Base-by-base conservation (phyloP, 495 filamentous ascomycete genomes). In the Trichocladium uniseriatum region DNA sequence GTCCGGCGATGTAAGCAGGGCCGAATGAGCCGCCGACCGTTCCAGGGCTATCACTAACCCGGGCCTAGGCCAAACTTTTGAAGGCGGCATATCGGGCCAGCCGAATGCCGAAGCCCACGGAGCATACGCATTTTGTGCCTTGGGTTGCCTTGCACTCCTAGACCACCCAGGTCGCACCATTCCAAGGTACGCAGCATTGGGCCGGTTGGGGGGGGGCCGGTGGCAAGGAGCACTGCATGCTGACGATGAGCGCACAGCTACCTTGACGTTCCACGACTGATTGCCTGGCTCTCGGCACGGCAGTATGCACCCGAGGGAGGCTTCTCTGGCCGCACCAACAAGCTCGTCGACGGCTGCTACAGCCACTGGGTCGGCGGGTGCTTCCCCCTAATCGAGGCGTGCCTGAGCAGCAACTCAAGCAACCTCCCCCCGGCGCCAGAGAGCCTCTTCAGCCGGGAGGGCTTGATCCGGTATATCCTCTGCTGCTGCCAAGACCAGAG, bases 291-390 rank as follows among this genome's bases (percentile, higher is more conserved):
- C 18, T 89, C 87, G 31, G 79, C 86, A 31, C 81, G 90, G 47
- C 92, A 98, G 62, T 86, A 91, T 69, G 81, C 79, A 8, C 94
- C 92, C 3, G 92, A 97, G 66, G 94, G 89, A 35, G 92, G 92
- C 11, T 85, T 91, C 57, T 79, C 86, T 14, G 92, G 92, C 49
- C 79, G 92, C 54, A 95, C 92, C n/a, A 96, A 97, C 69, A 98
- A 98, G 67, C 75, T 98, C 7, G 90, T 97, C 19, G 92, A 98
- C 66, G 92, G 91, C 41, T 98, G 92, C 64, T 97, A 98, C 68
- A 91, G 86, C 65, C 89, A 94, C 58, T 98, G 92, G 92, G 85
- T 95, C 9, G 92, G 94, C 6, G 86, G 83, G 24, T 96, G 90
- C 65, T 98, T 89, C 83, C 81, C 91, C 32, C 65, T 98, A 51